Evolutionary conservation across 495 filamentous ascomycete genomes (phyloP), one percentile per base, ranked within the genome.

Genomic region (Xylaria sp.): DNA sequence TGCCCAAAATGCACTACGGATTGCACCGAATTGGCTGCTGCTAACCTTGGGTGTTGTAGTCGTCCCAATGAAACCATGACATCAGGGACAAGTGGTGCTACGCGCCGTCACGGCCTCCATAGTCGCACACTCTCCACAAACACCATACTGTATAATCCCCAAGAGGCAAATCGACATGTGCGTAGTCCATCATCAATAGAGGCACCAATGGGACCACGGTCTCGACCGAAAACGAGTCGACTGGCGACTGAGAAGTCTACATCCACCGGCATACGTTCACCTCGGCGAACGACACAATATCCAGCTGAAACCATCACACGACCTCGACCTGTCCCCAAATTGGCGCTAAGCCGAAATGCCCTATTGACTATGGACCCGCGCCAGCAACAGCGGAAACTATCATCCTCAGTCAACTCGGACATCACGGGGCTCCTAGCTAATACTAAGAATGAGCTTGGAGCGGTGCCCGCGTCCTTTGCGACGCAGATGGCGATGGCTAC

Each of bases 401-500:
- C 88, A 0, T 63, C 69, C 11, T 89, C 90, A 6, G 81, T 91
- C 46, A 88, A 92, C 2, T 85, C 91, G 53, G 90, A 90, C 69
- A 83, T 91, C 4, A 90, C 89, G 21, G 93, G 91, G 11, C 93
- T 95, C 68, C 81, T 95, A n/a, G 93, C 90, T 43, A 79, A 79
- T 11, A 90, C 87, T 70, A 90, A 93, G 74, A 88, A 87, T 62
- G 87, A 88, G 24, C 86, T 90, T 64, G 89, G 88, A 19, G 88
- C 85, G 0, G 83, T 92, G 37, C 88, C 93, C 2, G 89, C 90
- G n/a, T 93, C 90, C 69, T 93, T 95, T 77, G 89, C 89, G 37
- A 95, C 91, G 14, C 90, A 93, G 80, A 90, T 94, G 86, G 92
- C 88, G 19, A 89, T 91, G 82, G 90, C 90, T 4, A 88, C 89